phyloP scores from a whole-genome alignment of 78 protist species.

The Paulinella micropora region DNA sequence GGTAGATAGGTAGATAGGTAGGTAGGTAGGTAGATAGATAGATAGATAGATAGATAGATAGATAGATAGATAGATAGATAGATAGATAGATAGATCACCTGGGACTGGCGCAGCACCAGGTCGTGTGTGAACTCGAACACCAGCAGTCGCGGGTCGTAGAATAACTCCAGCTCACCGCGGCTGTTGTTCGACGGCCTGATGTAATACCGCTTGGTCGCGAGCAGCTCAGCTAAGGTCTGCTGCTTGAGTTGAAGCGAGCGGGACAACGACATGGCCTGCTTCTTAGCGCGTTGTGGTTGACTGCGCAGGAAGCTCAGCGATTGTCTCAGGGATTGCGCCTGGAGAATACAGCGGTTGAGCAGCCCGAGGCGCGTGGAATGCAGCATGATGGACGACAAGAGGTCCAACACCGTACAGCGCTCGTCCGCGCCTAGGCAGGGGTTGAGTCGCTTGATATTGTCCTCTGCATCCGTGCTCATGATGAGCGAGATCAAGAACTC shows the following conservation, averaged over 20 bases:
- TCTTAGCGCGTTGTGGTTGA: background rate
- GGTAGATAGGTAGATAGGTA: too few species aligned
- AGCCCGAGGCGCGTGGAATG: background rate
- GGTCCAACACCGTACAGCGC: background rate
- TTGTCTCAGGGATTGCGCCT: background rate
- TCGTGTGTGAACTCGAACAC: slow-evolving; percentile 42
- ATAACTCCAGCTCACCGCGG: too few species aligned
- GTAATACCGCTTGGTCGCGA: background rate
- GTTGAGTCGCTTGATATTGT: background rate
- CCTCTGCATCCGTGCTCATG: background rate
- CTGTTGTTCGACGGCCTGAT: too few species aligned
- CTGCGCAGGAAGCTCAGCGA: background rate
- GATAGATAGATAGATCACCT: slow-evolving; percentile 15
- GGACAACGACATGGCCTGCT: background rate
- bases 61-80: background rate
- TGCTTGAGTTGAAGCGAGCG: background rate
- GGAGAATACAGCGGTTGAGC: background rate
- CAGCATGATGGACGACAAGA: background rate
- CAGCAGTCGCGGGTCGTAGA: slow-evolving; percentile 40
- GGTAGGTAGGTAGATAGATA: background rate
- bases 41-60: background rate
- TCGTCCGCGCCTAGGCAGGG: background rate
- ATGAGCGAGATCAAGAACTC: background rate
- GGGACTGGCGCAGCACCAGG: slow-evolving; percentile 27
- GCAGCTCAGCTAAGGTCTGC: background rate